A percentile compares a stretch with the other conserved stretches of the same genome.
phyloP scores from a whole-genome alignment of 371 early-diverging fungal species.

The Mucor indicus region DNA sequence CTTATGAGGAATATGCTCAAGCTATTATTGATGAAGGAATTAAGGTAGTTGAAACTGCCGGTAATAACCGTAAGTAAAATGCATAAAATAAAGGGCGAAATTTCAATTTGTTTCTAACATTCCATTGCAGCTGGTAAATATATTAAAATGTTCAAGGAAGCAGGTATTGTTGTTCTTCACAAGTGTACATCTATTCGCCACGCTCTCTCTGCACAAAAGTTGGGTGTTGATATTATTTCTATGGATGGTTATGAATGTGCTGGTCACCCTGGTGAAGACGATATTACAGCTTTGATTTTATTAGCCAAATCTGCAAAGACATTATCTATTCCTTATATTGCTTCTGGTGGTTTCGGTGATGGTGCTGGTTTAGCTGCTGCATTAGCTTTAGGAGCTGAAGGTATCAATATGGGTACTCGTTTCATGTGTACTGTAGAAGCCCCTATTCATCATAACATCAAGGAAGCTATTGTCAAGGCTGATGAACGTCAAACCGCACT shows the following conservation, averaged over 20 bases:
- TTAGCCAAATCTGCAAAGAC: conserved; percentile 68
- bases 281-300: conserved; percentile 70
- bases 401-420: conserved; percentile 79
- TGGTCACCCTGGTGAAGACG: conserved; percentile 85
- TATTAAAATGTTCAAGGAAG: conserved; percentile 73
- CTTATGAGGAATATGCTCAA: conserved; percentile 72
- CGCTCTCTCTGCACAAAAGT: conserved; percentile 61
- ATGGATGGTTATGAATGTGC: conserved; percentile 85
- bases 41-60: conserved; percentile 78
- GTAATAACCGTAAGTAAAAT: conserved; percentile 58
- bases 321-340: conserved; percentile 67
- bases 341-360: conserved; percentile 80
- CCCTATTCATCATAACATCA: conserved; percentile 72
- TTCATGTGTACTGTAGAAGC: conserved; percentile 80
- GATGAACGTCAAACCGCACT: conserved; percentile 66
- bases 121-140: conserved; percentile 53
- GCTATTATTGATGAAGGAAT: conserved; percentile 77
- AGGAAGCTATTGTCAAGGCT: conserved; percentile 70
- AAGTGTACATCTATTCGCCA: conserved; percentile 79
- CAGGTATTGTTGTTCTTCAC: conserved; percentile 73
- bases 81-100: too few species aligned
- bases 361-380: conserved; percentile 72
- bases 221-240: conserved; percentile 65
- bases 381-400: conserved; percentile 69
- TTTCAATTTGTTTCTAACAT: background rate